Evolutionary conservation across 495 filamentous ascomycete species (phyloP).

Genomic region (Aspergillus panamensis): DNA sequence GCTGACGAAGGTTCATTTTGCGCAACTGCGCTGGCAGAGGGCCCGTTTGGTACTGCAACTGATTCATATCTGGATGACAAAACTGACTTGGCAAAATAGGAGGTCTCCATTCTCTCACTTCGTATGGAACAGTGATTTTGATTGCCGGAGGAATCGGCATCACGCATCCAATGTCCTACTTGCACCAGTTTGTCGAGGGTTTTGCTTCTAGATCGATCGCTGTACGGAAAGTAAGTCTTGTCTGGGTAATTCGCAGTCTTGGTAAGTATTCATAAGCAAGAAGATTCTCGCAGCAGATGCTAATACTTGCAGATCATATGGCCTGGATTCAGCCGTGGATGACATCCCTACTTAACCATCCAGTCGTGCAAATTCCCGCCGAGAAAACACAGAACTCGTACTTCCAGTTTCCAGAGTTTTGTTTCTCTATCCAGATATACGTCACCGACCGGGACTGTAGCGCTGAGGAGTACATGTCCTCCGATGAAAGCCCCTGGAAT

Average conservation of each 20-base stretch:
- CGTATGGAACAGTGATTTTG: constrained; percentile 53
- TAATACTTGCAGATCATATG: constrained; percentile 33
- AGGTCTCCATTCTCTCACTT: constrained; percentile 48
- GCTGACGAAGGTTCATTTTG: constrained; percentile 39
- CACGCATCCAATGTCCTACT: constrained; percentile 54
- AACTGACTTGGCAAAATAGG: constrained; percentile 19
- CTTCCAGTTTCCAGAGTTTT: constrained; percentile 31
- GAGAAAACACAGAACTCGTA: constrained; percentile 29
- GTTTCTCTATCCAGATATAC: constrained; percentile 36
- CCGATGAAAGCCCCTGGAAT: constrained; percentile 32
- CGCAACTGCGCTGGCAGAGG: constrained; percentile 51
- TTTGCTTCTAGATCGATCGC: constrained; percentile 38
- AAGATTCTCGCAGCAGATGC: background rate
- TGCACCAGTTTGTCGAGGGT: constrained; percentile 47
- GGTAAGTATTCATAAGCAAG: constrained; percentile 22
- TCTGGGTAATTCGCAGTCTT: constrained; percentile 43
- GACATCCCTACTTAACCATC: constrained; percentile 36
- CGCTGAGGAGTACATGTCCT: constrained; percentile 28
- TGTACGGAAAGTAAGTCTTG: constrained; percentile 40
- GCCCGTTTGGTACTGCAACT: constrained; percentile 48
- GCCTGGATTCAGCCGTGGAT: constrained; percentile 47
- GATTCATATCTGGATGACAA: background rate
- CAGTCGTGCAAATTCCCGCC: constrained; percentile 24
- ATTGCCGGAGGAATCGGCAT: constrained; percentile 60
- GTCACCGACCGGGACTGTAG: constrained; percentile 30